Conservation (phyloP, 163 green algal genomes). For the Chloroidium sp. region DNA sequence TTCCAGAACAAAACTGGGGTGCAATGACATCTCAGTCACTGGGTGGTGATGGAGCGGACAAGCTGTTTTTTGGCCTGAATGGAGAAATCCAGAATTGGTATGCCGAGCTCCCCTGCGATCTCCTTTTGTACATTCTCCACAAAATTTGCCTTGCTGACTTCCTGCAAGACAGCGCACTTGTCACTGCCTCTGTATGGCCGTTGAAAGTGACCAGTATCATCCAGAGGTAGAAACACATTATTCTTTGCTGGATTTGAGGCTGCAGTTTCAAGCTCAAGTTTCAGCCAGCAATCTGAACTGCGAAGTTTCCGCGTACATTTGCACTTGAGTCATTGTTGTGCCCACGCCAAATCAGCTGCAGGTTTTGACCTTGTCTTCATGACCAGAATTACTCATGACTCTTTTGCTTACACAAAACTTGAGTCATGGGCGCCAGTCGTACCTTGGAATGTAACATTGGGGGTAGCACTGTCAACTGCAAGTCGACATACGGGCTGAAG, state of each 20-base stretch:
- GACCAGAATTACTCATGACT: not conserved
- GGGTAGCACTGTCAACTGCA: conserved; percentile 43
- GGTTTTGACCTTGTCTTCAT: not conserved
- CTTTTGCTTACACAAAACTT: not conserved
- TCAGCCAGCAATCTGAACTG: not conserved
- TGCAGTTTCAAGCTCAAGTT: too few species aligned
- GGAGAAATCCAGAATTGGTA: conserved; percentile 31
- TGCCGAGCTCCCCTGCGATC: conserved; percentile 39
- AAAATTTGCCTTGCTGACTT: conserved; percentile 40
- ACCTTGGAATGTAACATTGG: conserved; percentile 19
- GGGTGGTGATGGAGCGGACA: not conserved
- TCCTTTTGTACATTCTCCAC: conserved; percentile 40
- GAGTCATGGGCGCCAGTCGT: not conserved
- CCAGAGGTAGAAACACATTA: too few species aligned
- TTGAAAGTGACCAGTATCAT: too few species aligned
- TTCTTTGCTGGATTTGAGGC: too few species aligned
- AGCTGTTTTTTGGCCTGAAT: conserved; percentile 45
- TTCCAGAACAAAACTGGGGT: too few species aligned
- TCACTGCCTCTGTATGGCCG: too few species aligned
- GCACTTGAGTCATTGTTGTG: not conserved
- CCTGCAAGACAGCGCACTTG: conserved; percentile 2
- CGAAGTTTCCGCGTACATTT: not conserved
- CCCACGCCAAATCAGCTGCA: not conserved
- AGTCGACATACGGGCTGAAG: conserved; percentile 29
- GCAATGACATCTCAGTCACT: too few species aligned